Conservation (phyloP, 805 yeast species). For the Diddensiella santjacobensis region DNA sequence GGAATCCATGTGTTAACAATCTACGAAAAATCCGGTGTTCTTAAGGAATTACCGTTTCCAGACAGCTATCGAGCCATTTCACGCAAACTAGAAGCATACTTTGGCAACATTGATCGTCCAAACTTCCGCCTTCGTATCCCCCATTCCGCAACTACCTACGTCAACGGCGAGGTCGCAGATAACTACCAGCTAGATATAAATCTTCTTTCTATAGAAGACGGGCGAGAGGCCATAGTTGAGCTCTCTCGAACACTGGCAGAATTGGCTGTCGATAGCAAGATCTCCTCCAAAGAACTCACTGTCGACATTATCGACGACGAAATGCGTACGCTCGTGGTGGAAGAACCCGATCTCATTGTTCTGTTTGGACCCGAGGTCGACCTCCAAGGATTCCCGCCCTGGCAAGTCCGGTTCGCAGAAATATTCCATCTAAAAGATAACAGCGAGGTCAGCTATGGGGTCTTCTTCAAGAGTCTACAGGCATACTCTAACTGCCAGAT, state of each 20-base stretch:
- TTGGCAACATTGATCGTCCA: conserved; percentile 68
- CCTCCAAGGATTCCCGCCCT: conserved; percentile 94
- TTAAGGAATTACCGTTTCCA: conserved; percentile 39
- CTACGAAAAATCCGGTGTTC: conserved; percentile 74
- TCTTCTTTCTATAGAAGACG: conserved; percentile 72
- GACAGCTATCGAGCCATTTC: conserved; percentile 52
- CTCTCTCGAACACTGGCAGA: conserved; percentile 83
- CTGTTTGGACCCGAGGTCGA: conserved; percentile 84
- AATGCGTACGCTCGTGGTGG: conserved; percentile 64
- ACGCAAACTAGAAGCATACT: conserved; percentile 62
- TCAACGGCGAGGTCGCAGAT: conserved; percentile 22
- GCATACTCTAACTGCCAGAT: conserved; percentile 72
- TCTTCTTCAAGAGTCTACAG: conserved; percentile 51
- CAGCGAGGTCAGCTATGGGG: conserved; percentile 71
- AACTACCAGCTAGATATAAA: conserved; percentile 49
- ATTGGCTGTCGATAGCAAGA: conserved; percentile 56
- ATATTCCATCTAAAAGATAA: conserved; percentile 90
- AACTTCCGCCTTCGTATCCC: conserved; percentile 61
- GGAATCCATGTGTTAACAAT: conserved; percentile 70
- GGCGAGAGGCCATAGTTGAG: conserved; percentile 85
- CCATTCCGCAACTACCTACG: conserved; percentile 37
- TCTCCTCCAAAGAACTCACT: conserved; percentile 63
- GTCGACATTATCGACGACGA: conserved; percentile 62
- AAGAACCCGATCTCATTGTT: conserved; percentile 88
- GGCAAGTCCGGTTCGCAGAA: conserved; percentile 92